Evolutionary conservation across 768 basidiomycete species (phyloP).

Genomic region (Hygrophorus pudorinus): DNA sequence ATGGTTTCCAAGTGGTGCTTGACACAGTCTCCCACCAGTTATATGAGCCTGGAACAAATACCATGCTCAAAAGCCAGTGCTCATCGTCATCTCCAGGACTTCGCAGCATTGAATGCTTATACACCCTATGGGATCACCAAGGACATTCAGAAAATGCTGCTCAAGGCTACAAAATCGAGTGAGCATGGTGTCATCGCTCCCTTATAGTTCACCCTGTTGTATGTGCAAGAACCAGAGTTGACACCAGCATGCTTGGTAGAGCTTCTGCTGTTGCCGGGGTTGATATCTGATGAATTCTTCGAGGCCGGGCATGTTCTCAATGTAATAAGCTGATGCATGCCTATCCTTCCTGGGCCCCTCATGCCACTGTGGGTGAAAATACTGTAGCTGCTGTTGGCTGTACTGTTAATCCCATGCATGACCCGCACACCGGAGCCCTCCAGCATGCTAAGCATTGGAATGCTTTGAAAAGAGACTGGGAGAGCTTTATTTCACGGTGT

Average conservation of each 20-base stretch:
- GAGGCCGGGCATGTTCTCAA: constrained; percentile 82
- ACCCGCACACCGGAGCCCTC: constrained; percentile 70
- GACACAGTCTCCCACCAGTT: constrained; percentile 48
- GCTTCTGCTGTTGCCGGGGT: constrained; percentile 58
- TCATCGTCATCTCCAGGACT: constrained; percentile 72
- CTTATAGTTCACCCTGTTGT: constrained; percentile 46
- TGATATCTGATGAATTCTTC: constrained; percentile 71
- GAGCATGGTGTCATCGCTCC: constrained; percentile 19
- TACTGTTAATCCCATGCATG: constrained; percentile 62
- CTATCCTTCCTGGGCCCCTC: constrained; percentile 57
- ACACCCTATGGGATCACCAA: constrained; percentile 74
- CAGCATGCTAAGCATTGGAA: constrained; percentile 76
- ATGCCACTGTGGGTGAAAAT: constrained; percentile 60
- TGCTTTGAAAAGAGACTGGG: constrained; percentile 87
- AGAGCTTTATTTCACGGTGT: constrained; percentile 87
- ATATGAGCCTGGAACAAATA: constrained; percentile 44
- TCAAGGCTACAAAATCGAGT: constrained; percentile 30
- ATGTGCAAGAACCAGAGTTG: constrained; percentile 62
- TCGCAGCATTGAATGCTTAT: constrained; percentile 47
- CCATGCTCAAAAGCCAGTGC: constrained; percentile 51
- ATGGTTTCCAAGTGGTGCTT: no score
- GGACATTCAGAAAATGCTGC: constrained; percentile 54
- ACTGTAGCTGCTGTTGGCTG: constrained; percentile 82
- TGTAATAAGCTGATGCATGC: constrained; percentile 64
- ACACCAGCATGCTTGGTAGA: constrained; percentile 87